These are phyloP conservation scores for Sphaerosporella brunnea DNA, from an alignment of 495 filamentous ascomycete genomes.

Conservation along the genomic window DNA sequence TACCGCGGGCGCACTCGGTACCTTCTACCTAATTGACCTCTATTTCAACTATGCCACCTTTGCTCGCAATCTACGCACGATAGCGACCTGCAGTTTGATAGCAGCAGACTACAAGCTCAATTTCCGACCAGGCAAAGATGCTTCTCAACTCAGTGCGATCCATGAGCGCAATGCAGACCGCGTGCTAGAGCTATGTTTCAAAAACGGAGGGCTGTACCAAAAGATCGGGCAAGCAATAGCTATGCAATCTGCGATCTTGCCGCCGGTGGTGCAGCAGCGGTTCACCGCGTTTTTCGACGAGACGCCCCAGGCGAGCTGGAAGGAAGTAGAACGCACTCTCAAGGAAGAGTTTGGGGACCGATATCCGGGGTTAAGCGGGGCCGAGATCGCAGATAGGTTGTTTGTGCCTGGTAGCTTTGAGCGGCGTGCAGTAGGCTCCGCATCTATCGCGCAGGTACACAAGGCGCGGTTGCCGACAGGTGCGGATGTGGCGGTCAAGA, in stretches of 20 bases:
- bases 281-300: slow-evolving; percentile 95
- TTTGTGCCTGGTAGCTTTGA: slow-evolving; percentile 41
- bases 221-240: slow-evolving; percentile 98
- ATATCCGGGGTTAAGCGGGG: slow-evolving; percentile 30
- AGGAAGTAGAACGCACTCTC: slow-evolving; percentile 71
- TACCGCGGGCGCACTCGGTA: slow-evolving; percentile 39
- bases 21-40: slow-evolving; percentile 48
- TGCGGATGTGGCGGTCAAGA: slow-evolving; percentile 80
- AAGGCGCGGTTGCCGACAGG: slow-evolving; percentile 76
- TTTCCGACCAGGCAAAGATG: slow-evolving; percentile 57
- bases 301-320: slow-evolving; percentile 85
- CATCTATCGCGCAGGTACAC: slow-evolving; percentile 90
- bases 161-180: slow-evolving; percentile 70
- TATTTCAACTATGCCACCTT: slow-evolving; percentile 60
- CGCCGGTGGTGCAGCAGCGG: slow-evolving; percentile 87
- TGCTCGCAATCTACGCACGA: slow-evolving; percentile 64
- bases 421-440: slow-evolving; percentile 64
- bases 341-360: slow-evolving; percentile 58
- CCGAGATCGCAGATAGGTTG: slow-evolving; percentile 23
- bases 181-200: slow-evolving; percentile 55
- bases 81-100: slow-evolving; percentile 59
- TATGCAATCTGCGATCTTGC: slow-evolving; percentile 88
- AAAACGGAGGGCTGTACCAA: slow-evolving; percentile 84
- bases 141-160: slow-evolving; percentile 44
- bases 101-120: slow-evolving; percentile 93